Percentiles rank a stretch among this genome's conserved stretches.
These are phyloP conservation scores for Acephala macrosclerotiorum DNA, from an alignment of 2,329 filamentous ascomycete genomes.

Conservation along the genomic window DNA sequence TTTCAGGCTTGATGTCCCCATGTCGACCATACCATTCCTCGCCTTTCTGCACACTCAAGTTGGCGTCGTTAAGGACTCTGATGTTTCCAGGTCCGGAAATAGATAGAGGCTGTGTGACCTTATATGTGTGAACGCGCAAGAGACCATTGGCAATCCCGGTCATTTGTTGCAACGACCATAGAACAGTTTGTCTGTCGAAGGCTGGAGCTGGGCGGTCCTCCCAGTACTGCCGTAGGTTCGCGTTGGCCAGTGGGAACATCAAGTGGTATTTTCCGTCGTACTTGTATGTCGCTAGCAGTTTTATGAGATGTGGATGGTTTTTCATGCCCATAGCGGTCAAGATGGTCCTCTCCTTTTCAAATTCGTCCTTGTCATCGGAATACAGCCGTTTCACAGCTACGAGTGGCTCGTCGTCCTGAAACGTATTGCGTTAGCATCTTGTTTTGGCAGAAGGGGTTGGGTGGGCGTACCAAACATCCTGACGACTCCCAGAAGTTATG, in stretches of 20 bases:
- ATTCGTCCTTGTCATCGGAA: slow-evolving; percentile 25
- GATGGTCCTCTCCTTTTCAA: slow-evolving; percentile 29
- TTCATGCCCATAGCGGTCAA: slow-evolving; percentile 24
- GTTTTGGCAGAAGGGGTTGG: background rate
- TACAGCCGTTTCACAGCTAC: slow-evolving; percentile 34
- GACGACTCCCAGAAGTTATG: slow-evolving; percentile 28
- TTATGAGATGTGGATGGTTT: slow-evolving; percentile 38
- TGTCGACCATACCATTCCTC: slow-evolving; percentile 41
- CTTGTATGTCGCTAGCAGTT: slow-evolving; percentile 42
- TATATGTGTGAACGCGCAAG: slow-evolving; percentile 38
- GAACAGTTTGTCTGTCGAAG: slow-evolving; percentile 27
- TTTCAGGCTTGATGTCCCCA: slow-evolving; percentile 38
- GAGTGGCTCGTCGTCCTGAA: slow-evolving; percentile 28
- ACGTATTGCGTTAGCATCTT: too few relatives aligned
- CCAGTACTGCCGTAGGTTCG: slow-evolving; percentile 42
- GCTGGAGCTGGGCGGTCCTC: slow-evolving; percentile 19
- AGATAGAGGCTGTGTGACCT: slow-evolving; percentile 14
- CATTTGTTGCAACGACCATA: slow-evolving; percentile 44
- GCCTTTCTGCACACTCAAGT: slow-evolving; percentile 21
- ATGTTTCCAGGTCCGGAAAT: slow-evolving; percentile 17
- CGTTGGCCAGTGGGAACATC: slow-evolving; percentile 42
- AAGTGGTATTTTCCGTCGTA: slow-evolving; percentile 37
- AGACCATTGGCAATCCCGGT: slow-evolving; percentile 40
- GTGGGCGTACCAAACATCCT: background rate
- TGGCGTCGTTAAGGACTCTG: slow-evolving; percentile 7